Evolutionary conservation across 805 yeast genomes (phyloP).

Genomic region (Diddensiella santjacobensis): DNA sequence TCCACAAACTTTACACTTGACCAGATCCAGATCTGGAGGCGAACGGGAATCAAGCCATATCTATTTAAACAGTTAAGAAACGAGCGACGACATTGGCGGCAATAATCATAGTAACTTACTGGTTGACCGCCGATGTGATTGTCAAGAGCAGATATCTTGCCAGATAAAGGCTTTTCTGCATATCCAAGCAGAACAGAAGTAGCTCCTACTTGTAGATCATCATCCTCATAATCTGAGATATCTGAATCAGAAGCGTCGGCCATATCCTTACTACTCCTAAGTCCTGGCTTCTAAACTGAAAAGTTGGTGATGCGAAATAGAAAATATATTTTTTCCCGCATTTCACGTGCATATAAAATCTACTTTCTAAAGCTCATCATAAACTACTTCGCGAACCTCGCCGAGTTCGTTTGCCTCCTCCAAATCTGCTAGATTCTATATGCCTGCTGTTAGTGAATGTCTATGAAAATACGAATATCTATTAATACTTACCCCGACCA

Average conservation of each 20-base stretch:
- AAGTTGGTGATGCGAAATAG: not conserved
- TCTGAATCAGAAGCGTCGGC: conserved; percentile 16
- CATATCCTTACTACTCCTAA: not conserved
- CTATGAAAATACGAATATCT: not conserved
- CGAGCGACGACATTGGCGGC: not conserved
- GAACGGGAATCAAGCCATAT: conserved; percentile 64
- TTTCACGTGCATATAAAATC: too few relatives aligned
- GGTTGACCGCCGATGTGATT: conserved; percentile 81
- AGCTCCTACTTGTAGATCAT: conserved; percentile 21
- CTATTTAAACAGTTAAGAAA: too few relatives aligned
- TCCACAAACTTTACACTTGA: conserved; percentile 65
- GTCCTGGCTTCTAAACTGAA: too few relatives aligned
- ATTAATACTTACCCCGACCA: conserved; percentile 49
- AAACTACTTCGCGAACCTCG: conserved; percentile 23
- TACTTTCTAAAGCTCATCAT: conserved; percentile 17
- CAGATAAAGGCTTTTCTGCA: conserved; percentile 27
- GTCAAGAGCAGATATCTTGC: conserved; percentile 38
- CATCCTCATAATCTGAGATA: conserved; percentile 37
- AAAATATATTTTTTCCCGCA: not conserved
- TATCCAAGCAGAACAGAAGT: conserved; percentile 37
- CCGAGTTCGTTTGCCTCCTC: conserved; percentile 74
- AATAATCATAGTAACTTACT: conserved; percentile 18
- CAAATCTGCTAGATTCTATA: conserved; percentile 66
- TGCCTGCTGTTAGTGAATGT: not conserved
- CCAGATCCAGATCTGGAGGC: conserved; percentile 46